phyloP scores from a whole-genome alignment of 306 rosid species.

The Parietaria judaica region DNA sequence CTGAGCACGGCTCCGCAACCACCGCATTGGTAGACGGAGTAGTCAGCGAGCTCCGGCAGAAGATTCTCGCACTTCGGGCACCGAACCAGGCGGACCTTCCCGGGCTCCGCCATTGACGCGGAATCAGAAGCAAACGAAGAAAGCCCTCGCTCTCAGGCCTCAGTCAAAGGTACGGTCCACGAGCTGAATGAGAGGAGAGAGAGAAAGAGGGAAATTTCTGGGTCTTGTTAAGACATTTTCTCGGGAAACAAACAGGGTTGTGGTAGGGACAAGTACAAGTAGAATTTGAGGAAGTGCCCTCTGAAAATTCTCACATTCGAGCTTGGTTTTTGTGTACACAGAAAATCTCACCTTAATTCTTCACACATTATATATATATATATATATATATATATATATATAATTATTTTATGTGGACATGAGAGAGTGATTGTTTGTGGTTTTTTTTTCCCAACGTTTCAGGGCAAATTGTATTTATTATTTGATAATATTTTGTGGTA shows the following conservation, averaged over 20 bases:
- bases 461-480: conserved; percentile 15
- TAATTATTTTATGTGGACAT: conserved; percentile 3
- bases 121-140: not conserved
- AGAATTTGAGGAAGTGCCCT: conserved; percentile 15
- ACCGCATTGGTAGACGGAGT: conserved; percentile 87
- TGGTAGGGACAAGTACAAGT: conserved; percentile 28
- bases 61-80: conserved; percentile 97
- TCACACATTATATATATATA: not conserved
- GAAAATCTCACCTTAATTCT: conserved; percentile 18
- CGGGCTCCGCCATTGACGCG: conserved; percentile 53
- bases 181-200: not conserved
- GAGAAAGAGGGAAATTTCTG: conserved; percentile 11
- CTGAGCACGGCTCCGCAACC: conserved; percentile 85
- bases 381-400: not conserved
- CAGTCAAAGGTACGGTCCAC: conserved; percentile 23
- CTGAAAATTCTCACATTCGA: conserved; percentile 21
- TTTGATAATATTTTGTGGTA: too few relatives aligned
- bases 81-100: conserved; percentile 58
- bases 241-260: conserved; percentile 29
- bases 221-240: conserved; percentile 22
- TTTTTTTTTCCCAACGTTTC: conserved; percentile 23
- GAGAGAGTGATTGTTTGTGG: not conserved
- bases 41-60: conserved; percentile 80
- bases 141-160: not conserved
- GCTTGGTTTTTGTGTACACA: conserved; percentile 17